These are phyloP conservation scores for Cryptosporidium andersoni DNA, from an alignment of 169 alveolate species.

Conservation along the genomic window DNA sequence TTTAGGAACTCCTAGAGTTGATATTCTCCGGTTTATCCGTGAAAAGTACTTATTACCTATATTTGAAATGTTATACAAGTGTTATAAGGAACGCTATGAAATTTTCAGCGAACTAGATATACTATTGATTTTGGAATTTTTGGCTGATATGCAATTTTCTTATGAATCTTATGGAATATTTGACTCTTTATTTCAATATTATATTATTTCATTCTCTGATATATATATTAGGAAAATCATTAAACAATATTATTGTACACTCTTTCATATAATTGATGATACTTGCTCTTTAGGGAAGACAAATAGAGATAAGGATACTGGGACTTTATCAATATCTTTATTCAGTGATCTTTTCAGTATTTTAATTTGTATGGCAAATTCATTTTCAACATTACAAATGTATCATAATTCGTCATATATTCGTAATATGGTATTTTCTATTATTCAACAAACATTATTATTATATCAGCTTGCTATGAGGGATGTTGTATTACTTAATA, in stretches of 20 bases:
- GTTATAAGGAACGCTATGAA: conserved; percentile 5
- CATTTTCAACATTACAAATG: conserved; percentile 14
- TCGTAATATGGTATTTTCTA: conserved; percentile 15
- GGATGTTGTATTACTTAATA: conserved; percentile 27
- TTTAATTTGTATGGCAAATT: conserved; percentile 8
- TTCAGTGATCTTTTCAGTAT: conserved; percentile 19
- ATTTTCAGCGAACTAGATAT: conserved; percentile 31
- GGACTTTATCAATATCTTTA: conserved; percentile 30
- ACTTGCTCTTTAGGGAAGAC: conserved; percentile 52
- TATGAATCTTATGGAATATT: conserved; percentile 54
- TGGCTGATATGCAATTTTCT: conserved; percentile 13
- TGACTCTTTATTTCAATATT: conserved; percentile 49
- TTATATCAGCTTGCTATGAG: conserved; percentile 39
- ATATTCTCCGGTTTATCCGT: conserved; percentile 33
- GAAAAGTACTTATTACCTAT: conserved; percentile 36
- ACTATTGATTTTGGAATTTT: conserved; percentile 22
- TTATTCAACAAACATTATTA: conserved; percentile 17
- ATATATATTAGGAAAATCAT: conserved; percentile 20
- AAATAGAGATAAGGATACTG: conserved; percentile 55
- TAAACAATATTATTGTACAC: conserved; percentile 13
- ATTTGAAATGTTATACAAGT: conserved; percentile 15
- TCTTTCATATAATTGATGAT: conserved; percentile 15
- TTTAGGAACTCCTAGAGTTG: conserved; percentile 40
- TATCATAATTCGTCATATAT: conserved; percentile 29
- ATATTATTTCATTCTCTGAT: conserved; percentile 12